phyloP scores from a whole-genome alignment of 2,329 filamentous ascomycete genomes.

The Claviceps sp. region DNA sequence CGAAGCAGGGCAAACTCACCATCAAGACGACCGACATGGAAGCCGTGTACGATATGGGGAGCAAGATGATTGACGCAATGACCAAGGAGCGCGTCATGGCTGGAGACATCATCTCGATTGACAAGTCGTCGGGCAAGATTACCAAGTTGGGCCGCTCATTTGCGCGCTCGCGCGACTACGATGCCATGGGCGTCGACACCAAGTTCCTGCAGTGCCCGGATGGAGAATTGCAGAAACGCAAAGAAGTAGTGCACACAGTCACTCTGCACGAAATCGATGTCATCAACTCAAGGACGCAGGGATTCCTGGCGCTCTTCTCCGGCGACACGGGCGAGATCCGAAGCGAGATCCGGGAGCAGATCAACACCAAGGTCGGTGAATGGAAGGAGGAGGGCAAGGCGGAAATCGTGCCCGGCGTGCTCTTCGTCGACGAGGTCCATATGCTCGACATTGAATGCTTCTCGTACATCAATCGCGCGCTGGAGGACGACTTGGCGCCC shows the following conservation, averaged over 20 bases:
- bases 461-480: slow-evolving; percentile 92
- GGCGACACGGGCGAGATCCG: slow-evolving; percentile 97
- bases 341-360: slow-evolving; percentile 94
- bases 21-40: slow-evolving; percentile 99
- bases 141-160: slow-evolving; percentile 93
- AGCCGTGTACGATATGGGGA: slow-evolving; percentile 98
- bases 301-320: slow-evolving; percentile 92
- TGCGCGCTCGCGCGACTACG: slow-evolving; percentile 90
- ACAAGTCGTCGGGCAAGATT: slow-evolving; percentile 97
- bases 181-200: slow-evolving; percentile 96
- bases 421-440: slow-evolving; percentile 98
- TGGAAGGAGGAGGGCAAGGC: slow-evolving; percentile 99
- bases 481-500: slow-evolving; percentile 87
- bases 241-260: slow-evolving; percentile 94
- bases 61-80: slow-evolving; percentile 99
- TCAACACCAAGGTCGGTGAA: slow-evolving; percentile 96
- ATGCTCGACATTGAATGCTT: slow-evolving; percentile 99
- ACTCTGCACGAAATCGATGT: slow-evolving; percentile 97
- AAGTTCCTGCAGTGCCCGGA: slow-evolving; percentile 97
- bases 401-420: slow-evolving; percentile 88
- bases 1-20: slow-evolving; percentile 97
- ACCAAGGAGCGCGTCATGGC: slow-evolving; percentile 99
- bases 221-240: slow-evolving; percentile 91
- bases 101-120: slow-evolving; percentile 94
- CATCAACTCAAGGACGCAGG: slow-evolving; percentile 98